phyloP scores from a whole-genome alignment of 1,284 basidiomycete genomes.

The Phlebopus sp. region DNA sequence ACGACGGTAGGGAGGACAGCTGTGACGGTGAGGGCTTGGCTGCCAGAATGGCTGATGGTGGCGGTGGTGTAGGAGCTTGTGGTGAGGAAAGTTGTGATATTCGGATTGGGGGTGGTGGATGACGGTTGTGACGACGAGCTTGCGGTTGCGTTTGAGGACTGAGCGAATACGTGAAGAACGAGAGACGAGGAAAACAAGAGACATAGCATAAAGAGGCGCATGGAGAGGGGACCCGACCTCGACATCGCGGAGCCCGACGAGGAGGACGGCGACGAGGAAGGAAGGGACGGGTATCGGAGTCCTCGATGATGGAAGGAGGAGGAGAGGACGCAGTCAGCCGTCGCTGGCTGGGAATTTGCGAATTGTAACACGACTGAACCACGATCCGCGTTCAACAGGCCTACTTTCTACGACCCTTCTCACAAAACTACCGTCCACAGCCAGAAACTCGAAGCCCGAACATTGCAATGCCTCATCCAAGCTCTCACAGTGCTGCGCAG shows the following conservation, averaged over 20 bases:
- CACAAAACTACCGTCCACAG: too few species aligned
- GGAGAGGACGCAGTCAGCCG: constrained; percentile 26
- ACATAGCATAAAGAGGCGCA: constrained; percentile 11
- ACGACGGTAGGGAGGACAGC: constrained; percentile 54
- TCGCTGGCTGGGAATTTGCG: constrained; percentile 14
- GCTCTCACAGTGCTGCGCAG: too few species aligned
- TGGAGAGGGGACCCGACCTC: constrained; percentile 5
- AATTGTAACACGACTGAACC: not conserved
- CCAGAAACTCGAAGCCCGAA: too few species aligned
- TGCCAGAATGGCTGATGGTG: constrained; percentile 45
- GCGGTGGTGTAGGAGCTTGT: constrained; percentile 50
- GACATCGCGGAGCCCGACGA: constrained; percentile 15
- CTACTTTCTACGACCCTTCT: too few species aligned
- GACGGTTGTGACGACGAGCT: constrained; percentile 12
- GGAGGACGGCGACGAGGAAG: not conserved
- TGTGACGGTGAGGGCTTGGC: constrained; percentile 45
- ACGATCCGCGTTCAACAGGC: too few species aligned
- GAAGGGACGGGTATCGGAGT: not conserved
- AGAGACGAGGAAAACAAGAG: constrained; percentile 23
- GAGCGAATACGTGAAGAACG: constrained; percentile 22
- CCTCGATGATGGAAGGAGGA: not conserved
- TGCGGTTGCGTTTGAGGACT: constrained; percentile 19
- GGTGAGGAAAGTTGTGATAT: constrained; percentile 46
- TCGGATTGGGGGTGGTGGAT: constrained; percentile 15
- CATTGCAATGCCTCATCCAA: too few species aligned